phyloP scores from a whole-genome alignment of 116 monocot genomes.

The Cymodocea nodosa region DNA sequence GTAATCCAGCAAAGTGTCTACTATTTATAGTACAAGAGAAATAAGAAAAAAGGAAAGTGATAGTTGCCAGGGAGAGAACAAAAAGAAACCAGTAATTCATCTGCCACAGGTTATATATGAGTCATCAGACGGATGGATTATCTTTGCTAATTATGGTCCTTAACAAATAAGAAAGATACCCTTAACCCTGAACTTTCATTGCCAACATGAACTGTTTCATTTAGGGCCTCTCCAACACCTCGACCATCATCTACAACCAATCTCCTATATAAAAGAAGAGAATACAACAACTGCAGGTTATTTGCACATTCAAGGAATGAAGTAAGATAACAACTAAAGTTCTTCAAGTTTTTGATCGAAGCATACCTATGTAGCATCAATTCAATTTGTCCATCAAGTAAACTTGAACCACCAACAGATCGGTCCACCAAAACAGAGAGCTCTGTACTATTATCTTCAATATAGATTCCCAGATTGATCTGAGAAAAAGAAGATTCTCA shows the following conservation, averaged over 20 bases:
- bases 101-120: not conserved
- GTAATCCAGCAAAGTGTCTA: too few species aligned
- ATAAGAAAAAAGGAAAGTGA: not conserved
- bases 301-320: too few species aligned
- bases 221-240: constrained; percentile 92
- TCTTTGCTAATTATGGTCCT: not conserved
- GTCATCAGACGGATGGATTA: not conserved
- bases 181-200: constrained; percentile 52
- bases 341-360: not conserved
- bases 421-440: constrained; percentile 84
- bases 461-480: constrained; percentile 92
- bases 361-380: constrained; percentile 89
- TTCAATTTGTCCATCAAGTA: constrained; percentile 85
- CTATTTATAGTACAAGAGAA: too few species aligned
- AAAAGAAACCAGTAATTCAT: not conserved
- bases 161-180: constrained; percentile 23
- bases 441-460: constrained; percentile 55
- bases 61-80: not conserved
- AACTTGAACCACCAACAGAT: constrained; percentile 80
- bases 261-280: constrained; percentile 31
- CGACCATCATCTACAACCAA: constrained; percentile 81
- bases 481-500: constrained; percentile 24
- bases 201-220: constrained; percentile 56
- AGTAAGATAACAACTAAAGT: not conserved
- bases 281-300: not conserved